Evolutionary conservation across 2,329 filamentous ascomycete genomes (phyloP).

Genomic region (Phoma sp.): DNA sequence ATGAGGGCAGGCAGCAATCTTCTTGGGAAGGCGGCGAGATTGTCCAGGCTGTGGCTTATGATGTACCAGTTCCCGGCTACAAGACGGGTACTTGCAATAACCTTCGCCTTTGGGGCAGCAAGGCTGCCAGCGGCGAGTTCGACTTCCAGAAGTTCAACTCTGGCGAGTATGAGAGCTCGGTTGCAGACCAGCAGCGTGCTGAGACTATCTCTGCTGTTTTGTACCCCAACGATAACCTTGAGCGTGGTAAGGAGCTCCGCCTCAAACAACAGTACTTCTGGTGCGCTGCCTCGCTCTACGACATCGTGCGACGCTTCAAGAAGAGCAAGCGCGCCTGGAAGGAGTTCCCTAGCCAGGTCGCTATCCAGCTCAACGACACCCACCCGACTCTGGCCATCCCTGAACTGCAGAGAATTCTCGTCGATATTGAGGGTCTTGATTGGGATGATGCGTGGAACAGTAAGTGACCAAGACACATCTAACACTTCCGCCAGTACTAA

Average conservation of each 20-base stretch:
- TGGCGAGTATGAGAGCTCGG: conserved; percentile 96
- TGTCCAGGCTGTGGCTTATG: conserved; percentile 90
- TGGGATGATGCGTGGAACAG: conserved; percentile 92
- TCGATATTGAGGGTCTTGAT: conserved; percentile 87
- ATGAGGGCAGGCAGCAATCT: conserved; percentile 75
- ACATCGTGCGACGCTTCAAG: conserved; percentile 98
- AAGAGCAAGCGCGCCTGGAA: conserved; percentile 91
- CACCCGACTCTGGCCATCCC: conserved; percentile 96
- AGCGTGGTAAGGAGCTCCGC: conserved; percentile 94
- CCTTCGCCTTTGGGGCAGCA: conserved; percentile 95
- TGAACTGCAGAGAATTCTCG: conserved; percentile 89
- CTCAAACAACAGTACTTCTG: conserved; percentile 99
- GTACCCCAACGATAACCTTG: conserved; percentile 97
- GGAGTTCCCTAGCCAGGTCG: conserved; percentile 92
- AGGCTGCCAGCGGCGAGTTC: conserved; percentile 95
- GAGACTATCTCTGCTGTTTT: conserved; percentile 98
- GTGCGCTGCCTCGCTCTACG: conserved; percentile 94
- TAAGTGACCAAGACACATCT: conserved; percentile 51
- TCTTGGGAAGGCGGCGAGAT: conserved; percentile 94
- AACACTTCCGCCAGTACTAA: conserved; percentile 19
- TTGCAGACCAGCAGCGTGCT: conserved; percentile 97
- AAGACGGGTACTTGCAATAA: conserved; percentile 93
- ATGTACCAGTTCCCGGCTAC: conserved; percentile 90
- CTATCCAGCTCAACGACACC: conserved; percentile 97
- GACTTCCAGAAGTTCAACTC: conserved; percentile 99